These are phyloP conservation scores for Talaromyces sp. DNA, from an alignment of 2,329 filamentous ascomycete genomes.

Conservation along the genomic window DNA sequence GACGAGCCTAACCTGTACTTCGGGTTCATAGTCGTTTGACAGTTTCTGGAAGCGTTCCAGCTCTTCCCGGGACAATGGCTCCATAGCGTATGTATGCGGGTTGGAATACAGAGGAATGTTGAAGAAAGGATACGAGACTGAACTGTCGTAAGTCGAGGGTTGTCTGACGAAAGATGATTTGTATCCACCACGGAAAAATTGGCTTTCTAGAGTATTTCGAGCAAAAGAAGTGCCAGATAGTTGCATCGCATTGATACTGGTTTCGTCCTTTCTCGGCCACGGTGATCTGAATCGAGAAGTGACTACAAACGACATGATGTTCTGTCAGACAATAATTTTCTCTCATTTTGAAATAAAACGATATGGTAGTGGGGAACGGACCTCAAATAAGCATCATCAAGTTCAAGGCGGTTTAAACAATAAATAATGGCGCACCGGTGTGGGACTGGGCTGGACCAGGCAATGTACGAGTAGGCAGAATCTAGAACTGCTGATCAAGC, in stretches of 20 bases:
- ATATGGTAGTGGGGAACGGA: constrained; percentile 3
- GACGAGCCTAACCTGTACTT: constrained; percentile 51
- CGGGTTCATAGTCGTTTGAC: constrained; percentile 60
- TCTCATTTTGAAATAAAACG: background rate
- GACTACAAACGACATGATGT: constrained; percentile 18
- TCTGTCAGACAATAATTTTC: constrained; percentile 1
- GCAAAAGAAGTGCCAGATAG: constrained; percentile 36
- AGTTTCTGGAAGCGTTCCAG: constrained; percentile 62
- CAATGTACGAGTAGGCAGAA: background rate
- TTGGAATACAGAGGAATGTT: constrained; percentile 22
- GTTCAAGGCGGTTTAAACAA: background rate
- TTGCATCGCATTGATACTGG: constrained; percentile 36
- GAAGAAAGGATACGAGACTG: constrained; percentile 28
- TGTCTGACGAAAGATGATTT: constrained; percentile 26
- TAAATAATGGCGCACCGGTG: background rate
- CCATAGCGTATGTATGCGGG: constrained; percentile 34
- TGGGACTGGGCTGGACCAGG: constrained; percentile 8
- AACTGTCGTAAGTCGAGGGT: constrained; percentile 24
- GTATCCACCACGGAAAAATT: constrained; percentile 29
- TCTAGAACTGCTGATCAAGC: constrained; percentile 12
- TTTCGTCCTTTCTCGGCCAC: constrained; percentile 10
- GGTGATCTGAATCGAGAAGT: constrained; percentile 11
- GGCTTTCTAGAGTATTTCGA: constrained; percentile 31
- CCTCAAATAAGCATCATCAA: constrained; percentile 19
- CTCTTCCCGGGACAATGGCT: constrained; percentile 50